Conservation (phyloP, 2,329 filamentous ascomycete genomes). For the Colletotrichum tabaci region DNA sequence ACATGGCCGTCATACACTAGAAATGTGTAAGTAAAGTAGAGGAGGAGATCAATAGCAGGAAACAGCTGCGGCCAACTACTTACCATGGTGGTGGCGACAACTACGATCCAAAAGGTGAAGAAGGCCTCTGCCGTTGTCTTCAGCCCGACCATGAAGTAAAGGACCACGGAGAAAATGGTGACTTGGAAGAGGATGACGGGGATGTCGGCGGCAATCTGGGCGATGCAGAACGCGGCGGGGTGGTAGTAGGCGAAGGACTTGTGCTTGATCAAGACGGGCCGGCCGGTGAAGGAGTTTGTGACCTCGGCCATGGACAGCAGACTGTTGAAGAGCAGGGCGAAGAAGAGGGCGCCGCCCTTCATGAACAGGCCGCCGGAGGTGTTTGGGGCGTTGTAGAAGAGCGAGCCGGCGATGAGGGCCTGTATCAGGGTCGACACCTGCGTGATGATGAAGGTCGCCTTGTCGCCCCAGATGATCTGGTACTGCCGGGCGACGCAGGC, state of each 20-base stretch:
- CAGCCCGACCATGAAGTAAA: slow-evolving; percentile 77
- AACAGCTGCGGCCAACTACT: slow-evolving; percentile 39
- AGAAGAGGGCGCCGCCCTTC: slow-evolving; percentile 76
- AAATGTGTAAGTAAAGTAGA: slow-evolving; percentile 7
- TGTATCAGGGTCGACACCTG: slow-evolving; percentile 71
- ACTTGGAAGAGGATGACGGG: slow-evolving; percentile 72
- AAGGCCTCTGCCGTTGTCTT: slow-evolving; percentile 66
- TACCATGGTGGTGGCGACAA: slow-evolving; percentile 67
- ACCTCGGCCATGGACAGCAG: slow-evolving; percentile 78
- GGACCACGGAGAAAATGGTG: slow-evolving; percentile 67
- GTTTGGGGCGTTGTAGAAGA: slow-evolving; percentile 76
- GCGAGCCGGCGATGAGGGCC: slow-evolving; percentile 74
- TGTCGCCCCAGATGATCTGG: slow-evolving; percentile 76
- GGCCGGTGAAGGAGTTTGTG: slow-evolving; percentile 72
- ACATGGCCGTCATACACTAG: slow-evolving; percentile 70
- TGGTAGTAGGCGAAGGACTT: slow-evolving; percentile 71
- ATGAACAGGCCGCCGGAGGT: slow-evolving; percentile 74
- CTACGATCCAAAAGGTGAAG: slow-evolving; percentile 73
- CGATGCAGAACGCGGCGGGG: slow-evolving; percentile 71
- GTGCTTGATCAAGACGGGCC: slow-evolving; percentile 72
- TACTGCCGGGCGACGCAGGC: slow-evolving; percentile 73
- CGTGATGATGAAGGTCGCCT: slow-evolving; percentile 74
- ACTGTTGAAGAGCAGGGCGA: slow-evolving; percentile 74
- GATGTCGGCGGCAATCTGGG: slow-evolving; percentile 68
- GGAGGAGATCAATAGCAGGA: not conserved